Conservation (phyloP, 2,329 filamentous ascomycete genomes). For the Beauveria caledonica region DNA sequence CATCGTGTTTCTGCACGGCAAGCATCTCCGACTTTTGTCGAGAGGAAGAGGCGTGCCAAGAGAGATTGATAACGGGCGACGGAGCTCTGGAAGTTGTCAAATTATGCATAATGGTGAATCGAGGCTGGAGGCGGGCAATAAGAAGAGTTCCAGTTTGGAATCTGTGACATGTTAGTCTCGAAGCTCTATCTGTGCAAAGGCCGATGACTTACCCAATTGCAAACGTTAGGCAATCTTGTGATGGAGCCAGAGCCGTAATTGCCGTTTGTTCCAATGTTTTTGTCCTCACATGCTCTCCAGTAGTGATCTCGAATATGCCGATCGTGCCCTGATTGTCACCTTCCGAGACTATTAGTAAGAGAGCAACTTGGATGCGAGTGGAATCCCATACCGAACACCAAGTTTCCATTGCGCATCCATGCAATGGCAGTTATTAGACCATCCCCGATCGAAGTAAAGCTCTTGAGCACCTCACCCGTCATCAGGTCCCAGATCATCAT, state of each 20-base stretch:
- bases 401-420: slow-evolving; percentile 96
- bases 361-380: not conserved
- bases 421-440: slow-evolving; percentile 66
- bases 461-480: slow-evolving; percentile 79
- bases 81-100: slow-evolving; percentile 76
- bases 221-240: slow-evolving; percentile 85
- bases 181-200: not conserved
- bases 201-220: slow-evolving; percentile 70
- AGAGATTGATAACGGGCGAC: slow-evolving; percentile 76
- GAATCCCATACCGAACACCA: slow-evolving; percentile 75
- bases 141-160: slow-evolving; percentile 94
- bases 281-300: slow-evolving; percentile 84
- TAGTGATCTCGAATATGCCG: slow-evolving; percentile 87
- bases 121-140: slow-evolving; percentile 79
- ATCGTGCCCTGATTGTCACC: slow-evolving; percentile 90
- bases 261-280: slow-evolving; percentile 87
- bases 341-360: slow-evolving; percentile 27
- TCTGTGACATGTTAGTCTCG: slow-evolving; percentile 36
- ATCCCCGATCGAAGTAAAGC: slow-evolving; percentile 81
- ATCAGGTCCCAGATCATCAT: slow-evolving; percentile 96
- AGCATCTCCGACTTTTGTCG: slow-evolving; percentile 98
- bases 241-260: slow-evolving; percentile 86
- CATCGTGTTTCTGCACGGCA: slow-evolving; percentile 83
- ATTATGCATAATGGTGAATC: slow-evolving; percentile 91
- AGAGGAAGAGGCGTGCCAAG: slow-evolving; percentile 94